Evolutionary conservation across 1,139 yeast genomes (phyloP).

Genomic region (Diutina rugosa): DNA sequence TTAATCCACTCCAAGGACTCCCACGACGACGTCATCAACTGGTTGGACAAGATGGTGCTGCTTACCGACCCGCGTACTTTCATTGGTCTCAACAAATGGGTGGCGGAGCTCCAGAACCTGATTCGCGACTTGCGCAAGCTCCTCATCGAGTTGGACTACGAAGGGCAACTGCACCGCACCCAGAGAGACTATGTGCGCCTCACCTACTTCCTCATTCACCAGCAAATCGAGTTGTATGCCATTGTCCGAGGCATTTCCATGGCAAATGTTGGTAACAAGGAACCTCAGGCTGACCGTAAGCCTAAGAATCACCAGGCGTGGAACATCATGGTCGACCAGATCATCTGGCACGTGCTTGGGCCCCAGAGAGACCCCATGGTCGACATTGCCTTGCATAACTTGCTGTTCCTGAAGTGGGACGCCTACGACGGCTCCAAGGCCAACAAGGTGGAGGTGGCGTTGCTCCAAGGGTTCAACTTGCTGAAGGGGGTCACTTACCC

Average conservation of each 20-base stretch:
- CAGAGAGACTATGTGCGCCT: constrained; percentile 19
- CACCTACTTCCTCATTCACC: constrained; percentile 45
- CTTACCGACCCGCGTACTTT: constrained; percentile 60
- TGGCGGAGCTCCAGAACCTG: neutral
- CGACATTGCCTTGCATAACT: constrained; percentile 56
- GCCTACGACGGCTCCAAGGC: constrained; percentile 41
- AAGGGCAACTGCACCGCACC: constrained; percentile 11
- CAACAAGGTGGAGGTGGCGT: constrained; percentile 43
- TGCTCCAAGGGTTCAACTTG: constrained; percentile 64
- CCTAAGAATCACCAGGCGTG: constrained; percentile 8
- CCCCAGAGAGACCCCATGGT: constrained; percentile 51
- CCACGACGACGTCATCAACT: constrained; percentile 41
- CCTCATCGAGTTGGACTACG: constrained; percentile 6
- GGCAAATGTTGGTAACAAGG: neutral
- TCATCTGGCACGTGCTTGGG: constrained; percentile 60
- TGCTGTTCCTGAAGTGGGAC: constrained; percentile 49
- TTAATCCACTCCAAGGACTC: constrained; percentile 56
- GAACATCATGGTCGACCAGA: constrained; percentile 42
- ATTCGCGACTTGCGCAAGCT: neutral
- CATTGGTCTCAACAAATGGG: constrained; percentile 29
- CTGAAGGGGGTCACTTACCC: constrained; percentile 53
- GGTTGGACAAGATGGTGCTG: constrained; percentile 52
- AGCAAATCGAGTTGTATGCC: constrained; percentile 30
- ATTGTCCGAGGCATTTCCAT: neutral
- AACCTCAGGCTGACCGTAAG: neutral